Conservation (phyloP, 352 stramenopile species). For the Poterioochromonas sp. region DNA sequence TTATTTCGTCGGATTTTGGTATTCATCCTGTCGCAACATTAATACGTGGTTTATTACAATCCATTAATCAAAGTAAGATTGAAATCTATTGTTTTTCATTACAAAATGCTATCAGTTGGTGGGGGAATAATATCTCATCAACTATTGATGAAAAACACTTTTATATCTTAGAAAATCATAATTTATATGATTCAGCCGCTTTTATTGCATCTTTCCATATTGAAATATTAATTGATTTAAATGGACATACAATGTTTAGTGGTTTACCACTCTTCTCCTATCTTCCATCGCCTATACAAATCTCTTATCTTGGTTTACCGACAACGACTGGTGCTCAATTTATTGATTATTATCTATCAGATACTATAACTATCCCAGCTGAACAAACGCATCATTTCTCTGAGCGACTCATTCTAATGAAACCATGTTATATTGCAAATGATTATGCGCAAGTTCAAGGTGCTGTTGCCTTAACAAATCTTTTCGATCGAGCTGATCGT, state of each 20-base stretch:
- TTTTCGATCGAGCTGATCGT: conserved; percentile 35
- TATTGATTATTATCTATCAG: conserved; percentile 61
- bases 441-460: conserved; percentile 66
- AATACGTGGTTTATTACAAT: conserved; percentile 55
- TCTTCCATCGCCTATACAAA: conserved; percentile 54
- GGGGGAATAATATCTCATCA: conserved; percentile 62
- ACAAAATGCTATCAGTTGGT: conserved; percentile 57
- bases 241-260: conserved; percentile 66
- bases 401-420: conserved; percentile 61
- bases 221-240: conserved; percentile 66
- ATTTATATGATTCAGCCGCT: neutral
- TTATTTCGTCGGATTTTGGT: conserved; percentile 57
- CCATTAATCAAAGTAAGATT: conserved; percentile 46
- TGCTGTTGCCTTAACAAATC: conserved; percentile 47
- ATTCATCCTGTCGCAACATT: conserved; percentile 62
- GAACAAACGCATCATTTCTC: conserved; percentile 53
- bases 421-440: conserved; percentile 66
- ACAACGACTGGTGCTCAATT: conserved; percentile 54
- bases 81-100: conserved; percentile 64
- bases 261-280: conserved; percentile 58
- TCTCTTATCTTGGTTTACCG: conserved; percentile 61
- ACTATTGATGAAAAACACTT: conserved; percentile 60
- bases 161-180: conserved; percentile 41
- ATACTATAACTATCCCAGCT: conserved; percentile 52
- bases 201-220: conserved; percentile 47